phyloP scores from a whole-genome alignment of 306 rosid species.

The Elaeagnus macrophylla region DNA sequence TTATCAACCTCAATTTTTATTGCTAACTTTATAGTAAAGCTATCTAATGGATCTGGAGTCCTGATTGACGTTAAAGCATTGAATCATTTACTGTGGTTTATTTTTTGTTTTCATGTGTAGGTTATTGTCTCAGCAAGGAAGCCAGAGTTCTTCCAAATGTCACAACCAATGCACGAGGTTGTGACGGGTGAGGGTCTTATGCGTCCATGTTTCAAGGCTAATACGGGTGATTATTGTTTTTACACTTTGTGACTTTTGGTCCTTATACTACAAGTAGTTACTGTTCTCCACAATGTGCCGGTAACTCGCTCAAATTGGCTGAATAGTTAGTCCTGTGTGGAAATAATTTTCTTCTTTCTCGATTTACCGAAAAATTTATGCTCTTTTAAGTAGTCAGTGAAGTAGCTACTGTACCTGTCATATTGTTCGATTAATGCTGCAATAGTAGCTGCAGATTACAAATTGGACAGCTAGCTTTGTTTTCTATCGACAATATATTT shows the following conservation, averaged over 20 bases:
- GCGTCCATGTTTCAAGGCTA: constrained; percentile 95
- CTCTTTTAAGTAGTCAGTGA: too few relatives aligned
- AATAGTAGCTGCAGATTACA: too few relatives aligned
- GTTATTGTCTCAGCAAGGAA: constrained; percentile 95
- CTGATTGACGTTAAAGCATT: constrained; percentile 1
- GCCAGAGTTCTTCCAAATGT: constrained; percentile 92
- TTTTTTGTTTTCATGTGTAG: constrained; percentile 27
- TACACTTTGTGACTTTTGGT: not conserved
- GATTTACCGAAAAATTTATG: too few relatives aligned
- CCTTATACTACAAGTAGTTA: not conserved
- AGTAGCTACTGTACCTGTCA: too few relatives aligned
- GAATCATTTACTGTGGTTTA: not conserved
- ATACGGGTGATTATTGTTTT: constrained; percentile 47
- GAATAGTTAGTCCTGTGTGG: not conserved
- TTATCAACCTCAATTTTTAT: too few relatives aligned
- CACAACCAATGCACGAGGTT: constrained; percentile 95
- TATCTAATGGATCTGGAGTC: not conserved
- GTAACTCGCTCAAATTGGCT: not conserved
- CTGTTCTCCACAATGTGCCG: not conserved
- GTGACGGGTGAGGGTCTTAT: constrained; percentile 93
- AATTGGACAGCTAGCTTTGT: too few relatives aligned
- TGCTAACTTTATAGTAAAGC: too few relatives aligned
- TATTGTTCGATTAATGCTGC: too few relatives aligned
- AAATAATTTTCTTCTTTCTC: not conserved
- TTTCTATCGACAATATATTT: too few relatives aligned